These are phyloP conservation scores for Globisporangium nodosum DNA, from an alignment of 352 stramenopile species.

Conservation along the genomic window DNA sequence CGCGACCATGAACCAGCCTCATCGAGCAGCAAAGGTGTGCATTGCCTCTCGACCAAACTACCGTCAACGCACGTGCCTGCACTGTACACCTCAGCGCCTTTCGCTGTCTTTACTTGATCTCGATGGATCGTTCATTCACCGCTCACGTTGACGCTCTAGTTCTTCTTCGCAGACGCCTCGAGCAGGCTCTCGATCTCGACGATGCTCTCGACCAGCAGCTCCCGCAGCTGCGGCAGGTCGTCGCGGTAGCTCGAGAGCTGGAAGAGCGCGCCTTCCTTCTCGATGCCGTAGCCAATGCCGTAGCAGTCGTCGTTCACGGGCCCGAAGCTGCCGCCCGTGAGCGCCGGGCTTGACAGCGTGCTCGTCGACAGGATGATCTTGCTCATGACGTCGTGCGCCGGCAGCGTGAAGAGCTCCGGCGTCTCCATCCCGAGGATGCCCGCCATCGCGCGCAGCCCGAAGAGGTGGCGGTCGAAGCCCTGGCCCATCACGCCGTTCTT, in stretches of 20 bases:
- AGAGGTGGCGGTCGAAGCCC: constrained; percentile 87
- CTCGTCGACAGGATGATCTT: constrained; percentile 91
- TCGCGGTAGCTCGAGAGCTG: constrained; percentile 83
- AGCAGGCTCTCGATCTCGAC: constrained; percentile 67
- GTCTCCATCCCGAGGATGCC: constrained; percentile 45
- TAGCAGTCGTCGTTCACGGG: constrained; percentile 88
- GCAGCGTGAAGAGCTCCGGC: constrained; percentile 77
- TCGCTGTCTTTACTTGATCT: not conserved
- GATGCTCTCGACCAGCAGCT: constrained; percentile 69
- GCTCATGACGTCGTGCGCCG: constrained; percentile 73
- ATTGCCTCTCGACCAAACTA: not conserved
- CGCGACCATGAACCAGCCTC: no score
- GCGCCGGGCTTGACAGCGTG: constrained; percentile 76
- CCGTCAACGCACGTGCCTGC: not conserved
- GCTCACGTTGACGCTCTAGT: constrained; percentile 12
- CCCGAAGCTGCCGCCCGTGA: constrained; percentile 87
- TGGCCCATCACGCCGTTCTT: constrained; percentile 90
- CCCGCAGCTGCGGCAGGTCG: constrained; percentile 66
- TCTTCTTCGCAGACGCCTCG: constrained; percentile 28
- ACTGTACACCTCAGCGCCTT: not conserved
- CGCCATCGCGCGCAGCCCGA: constrained; percentile 70
- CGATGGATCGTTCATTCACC: not conserved
- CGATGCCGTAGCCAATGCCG: constrained; percentile 87
- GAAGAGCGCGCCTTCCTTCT: constrained; percentile 77
- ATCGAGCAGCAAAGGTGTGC: not conserved